Evolutionary conservation across 2,329 filamentous ascomycete genomes (phyloP).

Genomic region (Myriangium duriaei): DNA sequence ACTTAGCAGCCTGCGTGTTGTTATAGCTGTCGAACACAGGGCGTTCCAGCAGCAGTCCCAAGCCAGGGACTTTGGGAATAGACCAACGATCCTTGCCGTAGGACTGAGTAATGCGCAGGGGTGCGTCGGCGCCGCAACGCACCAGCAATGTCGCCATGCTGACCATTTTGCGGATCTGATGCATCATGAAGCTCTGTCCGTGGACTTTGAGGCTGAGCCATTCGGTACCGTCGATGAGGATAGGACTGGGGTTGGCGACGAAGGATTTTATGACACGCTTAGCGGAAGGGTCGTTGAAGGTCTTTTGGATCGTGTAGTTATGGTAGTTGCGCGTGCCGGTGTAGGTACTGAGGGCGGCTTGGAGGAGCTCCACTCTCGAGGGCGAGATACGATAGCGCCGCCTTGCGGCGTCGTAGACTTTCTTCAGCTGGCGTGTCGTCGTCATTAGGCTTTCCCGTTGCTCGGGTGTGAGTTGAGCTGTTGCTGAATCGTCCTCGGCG

Average conservation of each 20-base stretch:
- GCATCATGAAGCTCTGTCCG: constrained; percentile 99
- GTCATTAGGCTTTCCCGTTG: constrained; percentile 24
- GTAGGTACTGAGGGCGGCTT: constrained; percentile 62
- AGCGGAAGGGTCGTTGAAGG: constrained; percentile 64
- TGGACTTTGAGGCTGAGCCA: constrained; percentile 95
- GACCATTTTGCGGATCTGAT: constrained; percentile 99
- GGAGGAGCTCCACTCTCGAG: constrained; percentile 59
- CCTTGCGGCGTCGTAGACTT: constrained; percentile 71
- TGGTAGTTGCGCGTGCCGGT: constrained; percentile 83
- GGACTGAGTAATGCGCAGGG: constrained; percentile 57
- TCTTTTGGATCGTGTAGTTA: constrained; percentile 94
- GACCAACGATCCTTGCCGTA: constrained; percentile 62
- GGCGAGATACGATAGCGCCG: constrained; percentile 69
- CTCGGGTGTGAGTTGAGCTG: constrained; percentile 7
- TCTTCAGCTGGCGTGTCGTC: constrained; percentile 50
- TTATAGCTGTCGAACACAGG: constrained; percentile 92
- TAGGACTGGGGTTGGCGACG: constrained; percentile 56
- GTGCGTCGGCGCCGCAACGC: constrained; percentile 61
- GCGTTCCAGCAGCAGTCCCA: constrained; percentile 77
- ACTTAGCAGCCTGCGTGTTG: constrained; percentile 50
- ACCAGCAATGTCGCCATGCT: constrained; percentile 78
- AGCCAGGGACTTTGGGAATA: constrained; percentile 84
- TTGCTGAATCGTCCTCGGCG: not conserved
- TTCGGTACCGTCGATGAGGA: constrained; percentile 48
- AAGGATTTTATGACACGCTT: constrained; percentile 92